These are phyloP conservation scores for Talaromyces atroroseus DNA, from an alignment of 2,329 filamentous ascomycete species.

Conservation along the genomic window DNA sequence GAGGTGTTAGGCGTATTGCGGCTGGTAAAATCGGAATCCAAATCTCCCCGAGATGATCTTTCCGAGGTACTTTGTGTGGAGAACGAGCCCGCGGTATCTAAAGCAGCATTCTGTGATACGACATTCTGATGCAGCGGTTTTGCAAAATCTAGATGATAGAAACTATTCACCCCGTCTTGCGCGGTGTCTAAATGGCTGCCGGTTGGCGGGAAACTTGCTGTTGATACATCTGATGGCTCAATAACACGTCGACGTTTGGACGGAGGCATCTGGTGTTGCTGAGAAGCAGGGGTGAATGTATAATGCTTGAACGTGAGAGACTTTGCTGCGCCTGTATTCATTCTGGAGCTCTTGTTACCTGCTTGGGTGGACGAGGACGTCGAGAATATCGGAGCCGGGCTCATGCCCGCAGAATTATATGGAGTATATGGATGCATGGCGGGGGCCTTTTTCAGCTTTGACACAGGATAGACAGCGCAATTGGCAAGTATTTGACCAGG, in stretches of 20 bases:
- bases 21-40: constrained; percentile 17
- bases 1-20: constrained; percentile 24
- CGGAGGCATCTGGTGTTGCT: constrained; percentile 4
- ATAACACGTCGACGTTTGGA: constrained; percentile 11
- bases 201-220: neutral
- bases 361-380: neutral
- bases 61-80: constrained; percentile 15
- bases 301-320: constrained; percentile 14
- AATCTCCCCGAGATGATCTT: constrained; percentile 13
- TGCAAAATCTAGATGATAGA: neutral
- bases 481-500: neutral
- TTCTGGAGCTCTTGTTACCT: neutral
- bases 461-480: neutral
- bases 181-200: neutral
- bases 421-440: no score
- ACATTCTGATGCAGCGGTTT: neutral
- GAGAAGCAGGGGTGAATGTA: constrained; percentile 3
- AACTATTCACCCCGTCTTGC: neutral
- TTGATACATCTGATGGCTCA: neutral
- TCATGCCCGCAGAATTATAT: no score
- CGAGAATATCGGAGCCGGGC: neutral
- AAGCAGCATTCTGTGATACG: neutral
- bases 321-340: no score
- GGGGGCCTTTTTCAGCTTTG: neutral
- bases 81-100: constrained; percentile 6